These are phyloP conservation scores for Sporothrix curviconia DNA, from an alignment of 2,329 filamentous ascomycete genomes.

Conservation along the genomic window DNA sequence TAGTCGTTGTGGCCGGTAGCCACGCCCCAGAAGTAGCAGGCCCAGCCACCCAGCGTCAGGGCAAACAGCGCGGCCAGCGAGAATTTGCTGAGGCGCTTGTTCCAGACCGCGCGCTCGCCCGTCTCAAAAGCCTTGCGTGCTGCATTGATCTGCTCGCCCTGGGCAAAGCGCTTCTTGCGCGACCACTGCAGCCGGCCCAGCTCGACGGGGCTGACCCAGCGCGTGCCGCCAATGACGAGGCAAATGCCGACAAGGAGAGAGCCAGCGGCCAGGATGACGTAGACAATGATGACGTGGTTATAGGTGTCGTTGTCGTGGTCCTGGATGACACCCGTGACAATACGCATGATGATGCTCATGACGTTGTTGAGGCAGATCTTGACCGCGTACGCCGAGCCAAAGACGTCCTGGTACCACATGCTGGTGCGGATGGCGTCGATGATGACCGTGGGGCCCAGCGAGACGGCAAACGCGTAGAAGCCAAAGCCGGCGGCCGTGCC, in stretches of 20 bases:
- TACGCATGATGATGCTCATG: constrained; percentile 54
- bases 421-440: constrained; percentile 55
- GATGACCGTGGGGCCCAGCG: constrained; percentile 50
- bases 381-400: constrained; percentile 52
- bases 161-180: constrained; percentile 42
- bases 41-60: constrained; percentile 46
- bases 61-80: constrained; percentile 39
- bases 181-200: constrained; percentile 52
- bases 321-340: constrained; percentile 52
- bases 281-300: constrained; percentile 47
- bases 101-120: neutral
- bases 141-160: constrained; percentile 36
- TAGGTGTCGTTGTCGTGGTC: constrained; percentile 52
- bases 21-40: constrained; percentile 55
- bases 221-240: constrained; percentile 28
- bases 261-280: constrained; percentile 45
- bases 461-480: constrained; percentile 50
- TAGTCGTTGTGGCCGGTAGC: constrained; percentile 30
- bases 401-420: constrained; percentile 42
- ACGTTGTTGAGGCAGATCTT: constrained; percentile 59
- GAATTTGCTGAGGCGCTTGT: constrained; percentile 25
- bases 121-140: constrained; percentile 30
- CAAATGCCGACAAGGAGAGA: constrained; percentile 37
- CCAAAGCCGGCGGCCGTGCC: constrained; percentile 55
- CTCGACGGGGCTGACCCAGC: constrained; percentile 28